Percentiles rank a stretch among this genome's conserved stretches.
Conservation (phyloP, 225 moss, liverwort and hornwort species). For the Takakia lepidozioides region DNA sequence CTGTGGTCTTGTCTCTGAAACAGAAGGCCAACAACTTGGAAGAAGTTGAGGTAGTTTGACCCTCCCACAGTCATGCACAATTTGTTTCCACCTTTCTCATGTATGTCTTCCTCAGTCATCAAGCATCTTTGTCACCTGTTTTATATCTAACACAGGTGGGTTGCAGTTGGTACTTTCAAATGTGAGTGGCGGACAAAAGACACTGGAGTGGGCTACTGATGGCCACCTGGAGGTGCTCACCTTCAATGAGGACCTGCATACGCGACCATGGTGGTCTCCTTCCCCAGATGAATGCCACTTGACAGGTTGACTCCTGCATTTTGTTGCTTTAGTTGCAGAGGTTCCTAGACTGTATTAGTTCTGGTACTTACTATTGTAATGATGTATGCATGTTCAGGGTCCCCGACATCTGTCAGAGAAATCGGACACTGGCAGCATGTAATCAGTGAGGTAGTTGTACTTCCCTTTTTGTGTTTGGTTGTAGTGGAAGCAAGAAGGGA, state of each 20-base stretch:
- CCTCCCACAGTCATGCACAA: no score
- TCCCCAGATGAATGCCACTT: conserved; percentile 56
- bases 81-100: no score
- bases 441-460: conserved; percentile 45
- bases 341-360: background rate
- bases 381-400: conserved; percentile 32
- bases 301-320: conserved; percentile 17
- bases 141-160: background rate
- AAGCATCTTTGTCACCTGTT: no score
- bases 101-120: no score
- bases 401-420: conserved; percentile 32
- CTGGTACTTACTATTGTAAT: background rate
- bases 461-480: no score
- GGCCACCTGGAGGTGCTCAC: conserved; percentile 44
- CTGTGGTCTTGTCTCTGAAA: conserved; percentile 61
- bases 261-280: conserved; percentile 96
- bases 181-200: conserved; percentile 56
- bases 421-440: conserved; percentile 30
- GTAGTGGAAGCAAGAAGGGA: no score
- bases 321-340: no score
- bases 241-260: conserved; percentile 85
- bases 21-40: conserved; percentile 47
- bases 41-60: conserved; percentile 77
- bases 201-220: conserved; percentile 56
- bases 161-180: conserved; percentile 41